Conservation (phyloP, 495 filamentous ascomycete genomes). For the Rhypophila decipiens region DNA sequence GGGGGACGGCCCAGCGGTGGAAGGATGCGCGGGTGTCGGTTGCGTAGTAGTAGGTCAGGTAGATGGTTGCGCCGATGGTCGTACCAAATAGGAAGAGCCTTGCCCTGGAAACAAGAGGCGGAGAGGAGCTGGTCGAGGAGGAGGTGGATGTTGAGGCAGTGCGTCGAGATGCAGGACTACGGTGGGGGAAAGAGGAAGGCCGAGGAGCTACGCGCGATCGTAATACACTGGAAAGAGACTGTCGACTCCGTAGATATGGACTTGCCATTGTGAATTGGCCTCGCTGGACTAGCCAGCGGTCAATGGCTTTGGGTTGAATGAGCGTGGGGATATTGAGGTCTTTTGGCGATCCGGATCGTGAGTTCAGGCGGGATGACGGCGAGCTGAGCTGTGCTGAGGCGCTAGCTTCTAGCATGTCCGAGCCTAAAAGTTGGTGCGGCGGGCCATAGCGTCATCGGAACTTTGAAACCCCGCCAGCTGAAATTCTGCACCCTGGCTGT, state of each 20-base stretch:
- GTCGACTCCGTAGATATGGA: constrained; percentile 26
- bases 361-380: neutral
- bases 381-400: constrained; percentile 1
- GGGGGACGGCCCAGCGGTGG: constrained; percentile 76
- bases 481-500: too few relatives aligned
- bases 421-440: too few relatives aligned
- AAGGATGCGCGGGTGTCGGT: constrained; percentile 87
- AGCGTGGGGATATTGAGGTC: constrained; percentile 5
- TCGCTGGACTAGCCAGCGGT: constrained; percentile 31
- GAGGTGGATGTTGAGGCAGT: constrained; percentile 28
- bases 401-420: neutral
- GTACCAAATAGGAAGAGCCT: constrained; percentile 51
- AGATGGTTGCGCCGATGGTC: constrained; percentile 34
- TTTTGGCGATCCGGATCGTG: constrained; percentile 1
- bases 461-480: too few relatives aligned
- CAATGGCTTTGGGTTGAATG: constrained; percentile 23
- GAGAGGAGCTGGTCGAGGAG: constrained; percentile 24
- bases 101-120: constrained; percentile 28
- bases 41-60: constrained; percentile 60
- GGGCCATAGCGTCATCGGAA: too few relatives aligned
- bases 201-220: constrained; percentile 20
- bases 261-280: constrained; percentile 28
- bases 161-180: constrained; percentile 18
- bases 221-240: constrained; percentile 21
- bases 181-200: constrained; percentile 5